phyloP scores from a whole-genome alignment of 73 alveolate species.

The Blepharisma japonicum region DNA sequence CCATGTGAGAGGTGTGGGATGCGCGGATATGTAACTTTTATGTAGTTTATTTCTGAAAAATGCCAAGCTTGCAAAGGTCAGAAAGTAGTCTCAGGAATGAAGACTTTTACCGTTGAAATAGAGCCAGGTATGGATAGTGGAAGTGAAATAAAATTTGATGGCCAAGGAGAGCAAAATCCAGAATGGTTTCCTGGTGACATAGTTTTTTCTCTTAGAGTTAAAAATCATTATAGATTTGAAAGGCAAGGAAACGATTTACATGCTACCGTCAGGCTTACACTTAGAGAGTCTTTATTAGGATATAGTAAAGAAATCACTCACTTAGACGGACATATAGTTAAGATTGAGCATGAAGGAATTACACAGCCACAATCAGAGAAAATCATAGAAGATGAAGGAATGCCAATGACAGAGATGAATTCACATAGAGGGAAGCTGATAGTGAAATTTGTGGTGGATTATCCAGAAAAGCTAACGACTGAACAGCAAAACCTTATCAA shows the following conservation, averaged over 20 bases:
- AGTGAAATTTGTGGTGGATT: too few relatives aligned
- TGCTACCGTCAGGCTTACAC: neutral
- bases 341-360: neutral
- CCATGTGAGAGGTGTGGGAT: slow-evolving; percentile 82
- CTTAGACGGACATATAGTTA: neutral
- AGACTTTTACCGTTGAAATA: slow-evolving; percentile 58
- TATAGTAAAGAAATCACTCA: neutral
- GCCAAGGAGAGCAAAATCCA: slow-evolving; percentile 90
- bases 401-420: neutral
- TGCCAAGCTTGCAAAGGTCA: slow-evolving; percentile 88
- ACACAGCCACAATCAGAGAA: neutral
- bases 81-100: slow-evolving; percentile 68
- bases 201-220: slow-evolving; percentile 36
- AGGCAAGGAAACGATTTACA: neutral
- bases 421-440: too few relatives aligned
- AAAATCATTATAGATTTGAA: neutral
- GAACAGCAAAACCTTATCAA: too few relatives aligned
- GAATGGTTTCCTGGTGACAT: slow-evolving; percentile 93
- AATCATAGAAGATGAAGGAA: slow-evolving; percentile 8
- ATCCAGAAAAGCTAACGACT: too few relatives aligned
- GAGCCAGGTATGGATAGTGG: slow-evolving; percentile 91
- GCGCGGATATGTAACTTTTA: slow-evolving; percentile 82
- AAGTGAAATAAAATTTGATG: slow-evolving; percentile 76
- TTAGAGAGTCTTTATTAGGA: neutral
- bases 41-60: slow-evolving; percentile 60